Conservation (phyloP, 2,329 filamentous ascomycete species). For the Pseudocercospora pini-densiflorae region DNA sequence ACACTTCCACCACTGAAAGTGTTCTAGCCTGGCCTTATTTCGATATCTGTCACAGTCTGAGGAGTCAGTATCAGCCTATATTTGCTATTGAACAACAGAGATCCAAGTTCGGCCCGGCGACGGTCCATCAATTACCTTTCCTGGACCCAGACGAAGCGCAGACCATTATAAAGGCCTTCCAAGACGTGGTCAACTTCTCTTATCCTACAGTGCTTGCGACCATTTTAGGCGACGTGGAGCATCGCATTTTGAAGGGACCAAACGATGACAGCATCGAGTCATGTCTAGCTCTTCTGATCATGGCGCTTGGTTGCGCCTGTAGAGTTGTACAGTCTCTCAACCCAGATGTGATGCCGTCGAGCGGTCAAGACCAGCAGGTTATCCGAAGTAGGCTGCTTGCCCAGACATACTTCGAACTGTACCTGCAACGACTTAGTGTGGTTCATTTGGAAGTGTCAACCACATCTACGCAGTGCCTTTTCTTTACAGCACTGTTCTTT, state of each 20-base stretch:
- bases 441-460: slow-evolving; percentile 19
- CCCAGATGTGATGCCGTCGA: neutral
- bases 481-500: slow-evolving; percentile 25
- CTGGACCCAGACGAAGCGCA: slow-evolving; percentile 13
- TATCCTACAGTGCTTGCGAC: slow-evolving; percentile 13
- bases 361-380: slow-evolving; percentile 1
- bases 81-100: slow-evolving; percentile 23
- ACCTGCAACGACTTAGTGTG: slow-evolving; percentile 11
- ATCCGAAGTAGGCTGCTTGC: slow-evolving; percentile 6
- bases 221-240: slow-evolving; percentile 16
- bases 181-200: slow-evolving; percentile 14
- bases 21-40: slow-evolving; percentile 22
- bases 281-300: slow-evolving; percentile 13
- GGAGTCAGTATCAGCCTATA: slow-evolving; percentile 18
- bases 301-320: slow-evolving; percentile 20
- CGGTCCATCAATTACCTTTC: slow-evolving; percentile 4
- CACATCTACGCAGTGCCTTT: slow-evolving; percentile 20
- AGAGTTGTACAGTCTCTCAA: slow-evolving; percentile 8
- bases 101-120: neutral
- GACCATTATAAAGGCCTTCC: slow-evolving; percentile 10
- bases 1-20: slow-evolving; percentile 20
- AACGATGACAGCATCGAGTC: slow-evolving; percentile 16
- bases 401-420: slow-evolving; percentile 16
- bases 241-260: slow-evolving; percentile 11
- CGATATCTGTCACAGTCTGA: slow-evolving; percentile 15